Evolutionary conservation across 768 basidiomycete genomes (phyloP), one percentile per base, ranked within the genome.

Genomic region (Lyophyllum semitale): DNA sequence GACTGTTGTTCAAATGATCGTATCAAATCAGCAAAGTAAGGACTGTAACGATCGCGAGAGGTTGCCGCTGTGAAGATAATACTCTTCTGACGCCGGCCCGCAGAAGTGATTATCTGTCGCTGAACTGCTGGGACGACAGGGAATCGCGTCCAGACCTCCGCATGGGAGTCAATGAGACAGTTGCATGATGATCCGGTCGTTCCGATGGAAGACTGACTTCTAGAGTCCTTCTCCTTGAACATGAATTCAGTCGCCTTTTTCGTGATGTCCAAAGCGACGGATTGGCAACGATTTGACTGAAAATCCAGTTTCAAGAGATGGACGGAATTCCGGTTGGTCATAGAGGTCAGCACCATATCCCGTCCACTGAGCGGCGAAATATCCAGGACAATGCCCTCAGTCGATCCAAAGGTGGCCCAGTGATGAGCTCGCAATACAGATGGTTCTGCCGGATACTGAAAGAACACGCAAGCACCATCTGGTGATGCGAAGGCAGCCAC

Each of bases 111-210:
- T 0, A 78, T 79, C 26, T 76, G 71, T 8, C 80, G 74, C 32
- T 74, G 72, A n/a, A 85, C 73, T 0, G 84, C 82, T 2, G 84
- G 71, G 2, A 81, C 58, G 4, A 85, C 84, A 0, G 84, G 84
- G 61, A 84, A 85, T 9, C 84, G 77, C 4, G 75, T 82, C 84
- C 84, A 85, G 20, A 84, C 79, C 12, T 84, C 82, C 0, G 74
- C 65, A 50, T 82, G 76, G 49, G 82, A 84, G 57, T 83, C 80
- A 17, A 85, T 67, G 9, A 86, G 67, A 41, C 69, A 77, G 51
- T 84, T 87, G 55, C 84, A 76, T 7, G 65, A 59, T 1, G 73
- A 74, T 6, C 50, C 23, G 15, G 43, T 51, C 18, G 50, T 47
- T 29, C 48, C 51, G 8, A 64, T 58, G 23, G 33, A 57, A 25